phyloP scores from a whole-genome alignment of 371 early-diverging fungal genomes.

The Zychaea mexicana region DNA sequence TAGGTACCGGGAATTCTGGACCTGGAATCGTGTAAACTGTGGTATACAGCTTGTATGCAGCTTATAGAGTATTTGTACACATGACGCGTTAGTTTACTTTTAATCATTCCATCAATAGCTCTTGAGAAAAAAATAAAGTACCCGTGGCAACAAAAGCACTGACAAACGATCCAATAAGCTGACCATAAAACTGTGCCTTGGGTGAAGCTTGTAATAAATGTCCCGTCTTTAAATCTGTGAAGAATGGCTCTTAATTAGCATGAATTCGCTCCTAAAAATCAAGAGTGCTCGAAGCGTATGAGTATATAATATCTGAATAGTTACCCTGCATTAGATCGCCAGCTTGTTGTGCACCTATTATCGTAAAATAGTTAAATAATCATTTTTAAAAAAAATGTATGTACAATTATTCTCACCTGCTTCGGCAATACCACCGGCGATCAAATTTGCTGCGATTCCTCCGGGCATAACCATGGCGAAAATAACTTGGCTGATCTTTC shows the following conservation, averaged over 20 bases:
- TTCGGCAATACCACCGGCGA: conserved; percentile 87
- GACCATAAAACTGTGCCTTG: conserved; percentile 84
- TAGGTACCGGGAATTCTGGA: conserved; percentile 73
- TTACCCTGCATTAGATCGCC: conserved; percentile 82
- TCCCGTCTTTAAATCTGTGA: conserved; percentile 88
- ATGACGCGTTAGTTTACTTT: background rate
- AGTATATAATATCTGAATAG: background rate
- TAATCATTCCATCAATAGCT: too few species aligned
- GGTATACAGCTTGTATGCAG: conserved; percentile 73
- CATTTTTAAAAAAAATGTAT: background rate
- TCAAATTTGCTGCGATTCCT: conserved; percentile 76
- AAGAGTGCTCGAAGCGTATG: background rate
- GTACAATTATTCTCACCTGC: conserved; percentile 52
- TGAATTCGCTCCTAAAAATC: background rate
- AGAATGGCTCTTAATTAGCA: too few species aligned
- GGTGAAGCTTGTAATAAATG: conserved; percentile 83
- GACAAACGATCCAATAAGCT: conserved; percentile 79
- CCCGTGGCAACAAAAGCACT: conserved; percentile 52
- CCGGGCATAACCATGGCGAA: conserved; percentile 78
- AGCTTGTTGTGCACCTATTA: conserved; percentile 57
- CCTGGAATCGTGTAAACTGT: conserved; percentile 75
- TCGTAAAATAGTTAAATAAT: background rate
- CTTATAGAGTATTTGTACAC: conserved; percentile 2
- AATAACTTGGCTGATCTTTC: conserved; percentile 83
- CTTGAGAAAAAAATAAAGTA: too few species aligned